These are phyloP conservation scores for Lineolata rhizophorae DNA, from an alignment of 495 filamentous ascomycete genomes.

Conservation along the genomic window DNA sequence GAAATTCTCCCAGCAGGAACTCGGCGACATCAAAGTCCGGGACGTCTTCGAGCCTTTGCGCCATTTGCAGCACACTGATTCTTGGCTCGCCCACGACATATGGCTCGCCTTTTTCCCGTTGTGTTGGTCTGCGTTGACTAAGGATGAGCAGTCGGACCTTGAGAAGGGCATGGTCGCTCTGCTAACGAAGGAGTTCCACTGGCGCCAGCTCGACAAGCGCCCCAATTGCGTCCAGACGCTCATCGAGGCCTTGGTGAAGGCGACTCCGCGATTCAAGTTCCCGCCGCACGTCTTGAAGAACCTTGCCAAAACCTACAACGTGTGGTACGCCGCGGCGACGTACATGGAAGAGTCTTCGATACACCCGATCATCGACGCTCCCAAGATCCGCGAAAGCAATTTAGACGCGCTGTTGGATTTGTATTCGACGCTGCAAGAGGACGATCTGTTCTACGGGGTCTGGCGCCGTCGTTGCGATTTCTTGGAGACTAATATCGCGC, in stretches of 20 bases:
- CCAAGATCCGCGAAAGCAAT: conserved; percentile 71
- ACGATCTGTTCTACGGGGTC: conserved; percentile 93
- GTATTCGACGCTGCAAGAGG: conserved; percentile 73
- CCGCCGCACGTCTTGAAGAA: conserved; percentile 93
- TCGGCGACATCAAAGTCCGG: conserved; percentile 62
- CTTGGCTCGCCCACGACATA: conserved; percentile 54
- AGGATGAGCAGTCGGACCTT: conserved; percentile 77
- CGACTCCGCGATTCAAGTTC: conserved; percentile 68
- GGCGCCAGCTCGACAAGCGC: conserved; percentile 74
- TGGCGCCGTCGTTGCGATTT: conserved; percentile 92
- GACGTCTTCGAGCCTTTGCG: conserved; percentile 78
- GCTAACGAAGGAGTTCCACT: conserved; percentile 86
- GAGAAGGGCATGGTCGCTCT: conserved; percentile 71
- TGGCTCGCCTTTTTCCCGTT: conserved; percentile 85
- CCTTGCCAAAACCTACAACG: conserved; percentile 73
- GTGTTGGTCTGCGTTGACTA: conserved; percentile 72
- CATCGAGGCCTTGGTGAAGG: conserved; percentile 59
- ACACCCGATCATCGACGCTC: conserved; percentile 61
- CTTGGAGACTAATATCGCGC: conserved; percentile 83
- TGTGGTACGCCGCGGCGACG: conserved; percentile 76
- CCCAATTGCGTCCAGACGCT: conserved; percentile 89
- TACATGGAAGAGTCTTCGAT: conserved; percentile 72
- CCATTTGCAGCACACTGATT: conserved; percentile 86
- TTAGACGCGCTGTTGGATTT: conserved; percentile 83
- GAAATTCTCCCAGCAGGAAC: conserved; percentile 58